phyloP scores from a whole-genome alignment of 805 yeast genomes.

The Sungouiozyma ichnusensis region DNA sequence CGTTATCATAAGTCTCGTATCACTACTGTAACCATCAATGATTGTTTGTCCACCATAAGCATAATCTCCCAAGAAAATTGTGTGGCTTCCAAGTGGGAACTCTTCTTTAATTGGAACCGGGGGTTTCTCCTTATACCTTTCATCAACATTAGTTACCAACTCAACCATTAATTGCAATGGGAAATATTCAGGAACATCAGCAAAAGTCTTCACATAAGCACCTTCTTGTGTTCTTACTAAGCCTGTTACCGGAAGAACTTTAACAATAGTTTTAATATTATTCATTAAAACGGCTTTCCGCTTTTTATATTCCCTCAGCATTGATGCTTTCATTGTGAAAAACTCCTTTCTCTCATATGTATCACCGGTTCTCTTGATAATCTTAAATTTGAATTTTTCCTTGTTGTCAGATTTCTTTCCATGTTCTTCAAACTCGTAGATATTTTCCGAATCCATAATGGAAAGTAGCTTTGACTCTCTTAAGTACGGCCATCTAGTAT shows the following conservation, averaged over 20 bases:
- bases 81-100: slow-evolving; percentile 63
- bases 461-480: slow-evolving; percentile 65
- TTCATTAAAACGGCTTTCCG: slow-evolving; percentile 56
- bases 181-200: slow-evolving; percentile 39
- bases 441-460: slow-evolving; percentile 44
- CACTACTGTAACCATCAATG: slow-evolving; percentile 48
- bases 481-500: slow-evolving; percentile 84
- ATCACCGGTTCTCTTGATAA: slow-evolving; percentile 33
- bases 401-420: slow-evolving; percentile 10
- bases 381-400: slow-evolving; percentile 19
- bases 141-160: slow-evolving; percentile 60
- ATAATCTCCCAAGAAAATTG: slow-evolving; percentile 71
- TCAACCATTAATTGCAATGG: slow-evolving; percentile 82
- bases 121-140: slow-evolving; percentile 57
- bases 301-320: slow-evolving; percentile 36
- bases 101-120: slow-evolving; percentile 75
- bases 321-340: slow-evolving; percentile 30
- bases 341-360: slow-evolving; percentile 40
- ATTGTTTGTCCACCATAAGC: slow-evolving; percentile 78
- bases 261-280: slow-evolving; percentile 45
- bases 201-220: slow-evolving; percentile 65
- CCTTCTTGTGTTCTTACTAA: slow-evolving; percentile 60
- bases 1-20: slow-evolving; percentile 37
- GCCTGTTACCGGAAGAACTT: slow-evolving; percentile 72
- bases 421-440: slow-evolving; percentile 28